Evolutionary conservation across 345 rosid species (phyloP).

Genomic region (Rhizophora mangle): DNA sequence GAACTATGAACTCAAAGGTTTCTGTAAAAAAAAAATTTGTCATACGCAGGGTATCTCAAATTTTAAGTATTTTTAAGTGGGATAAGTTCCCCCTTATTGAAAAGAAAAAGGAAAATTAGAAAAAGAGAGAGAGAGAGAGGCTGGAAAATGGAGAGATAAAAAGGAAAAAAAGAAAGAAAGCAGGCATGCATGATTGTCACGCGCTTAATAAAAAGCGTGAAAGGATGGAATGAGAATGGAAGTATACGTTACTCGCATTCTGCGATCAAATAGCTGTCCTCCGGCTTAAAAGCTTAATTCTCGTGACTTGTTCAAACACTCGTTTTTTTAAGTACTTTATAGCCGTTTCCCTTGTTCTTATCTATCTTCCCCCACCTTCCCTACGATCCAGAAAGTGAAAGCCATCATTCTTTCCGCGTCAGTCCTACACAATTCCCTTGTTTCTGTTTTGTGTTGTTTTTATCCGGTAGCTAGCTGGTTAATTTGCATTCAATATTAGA

Average conservation of each 20-base stretch:
- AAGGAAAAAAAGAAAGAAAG: too few relatives aligned
- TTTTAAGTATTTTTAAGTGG: too few relatives aligned
- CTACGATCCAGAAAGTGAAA: background rate
- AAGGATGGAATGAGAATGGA: background rate
- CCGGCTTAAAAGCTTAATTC: constrained; percentile 5
- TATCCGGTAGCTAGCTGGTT: too few relatives aligned
- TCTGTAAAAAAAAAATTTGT: too few relatives aligned
- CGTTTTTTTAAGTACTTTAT: background rate
- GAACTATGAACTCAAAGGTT: too few relatives aligned
- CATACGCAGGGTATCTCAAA: too few relatives aligned
- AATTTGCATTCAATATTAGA: too few relatives aligned
- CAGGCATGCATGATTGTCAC: too few relatives aligned
- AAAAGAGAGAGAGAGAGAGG: too few relatives aligned
- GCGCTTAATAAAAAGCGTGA: background rate
- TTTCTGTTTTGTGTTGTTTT: background rate
- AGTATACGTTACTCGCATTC: constrained; percentile 11
- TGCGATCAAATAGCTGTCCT: background rate
- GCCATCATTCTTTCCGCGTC: background rate
- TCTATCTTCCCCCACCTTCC: background rate
- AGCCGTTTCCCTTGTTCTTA: constrained; percentile 1
- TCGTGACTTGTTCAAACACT: constrained; percentile 12
- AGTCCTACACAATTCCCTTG: constrained; percentile 7
- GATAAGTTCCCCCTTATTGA: background rate
- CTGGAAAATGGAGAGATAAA: too few relatives aligned
- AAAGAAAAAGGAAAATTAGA: background rate